These are phyloP conservation scores for Haberlea rhodopensis DNA, from an alignment of 257 asterid species.

Conservation along the genomic window DNA sequence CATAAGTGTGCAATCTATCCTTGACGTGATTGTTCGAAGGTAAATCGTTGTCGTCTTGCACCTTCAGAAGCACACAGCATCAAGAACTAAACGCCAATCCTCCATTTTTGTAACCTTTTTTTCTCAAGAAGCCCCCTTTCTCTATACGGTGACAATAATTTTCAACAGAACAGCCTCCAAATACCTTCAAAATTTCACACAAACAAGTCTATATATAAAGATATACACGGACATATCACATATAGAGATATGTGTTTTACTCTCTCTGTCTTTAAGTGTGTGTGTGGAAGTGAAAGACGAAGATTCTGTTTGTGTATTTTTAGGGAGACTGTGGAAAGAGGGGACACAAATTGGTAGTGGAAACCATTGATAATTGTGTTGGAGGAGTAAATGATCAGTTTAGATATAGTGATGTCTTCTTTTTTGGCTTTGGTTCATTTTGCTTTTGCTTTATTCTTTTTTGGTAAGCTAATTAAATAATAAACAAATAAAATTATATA, in stretches of 20 bases:
- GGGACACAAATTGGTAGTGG: constrained; percentile 46
- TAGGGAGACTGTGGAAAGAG: constrained; percentile 30
- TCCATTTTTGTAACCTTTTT: constrained; percentile 37
- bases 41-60: constrained; percentile 39
- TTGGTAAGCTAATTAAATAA: not conserved
- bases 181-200: constrained; percentile 17
- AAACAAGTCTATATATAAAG: not conserved
- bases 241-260: not conserved
- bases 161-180: constrained; percentile 21
- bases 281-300: constrained; percentile 14
- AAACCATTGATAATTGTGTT: constrained; percentile 40
- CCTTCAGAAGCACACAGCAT: constrained; percentile 63
- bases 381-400: constrained; percentile 37
- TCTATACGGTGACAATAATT: constrained; percentile 3
- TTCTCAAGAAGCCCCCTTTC: constrained; percentile 14
- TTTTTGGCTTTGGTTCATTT: constrained; percentile 19
- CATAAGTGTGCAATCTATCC: constrained; percentile 22
- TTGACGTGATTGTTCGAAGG: constrained; percentile 27
- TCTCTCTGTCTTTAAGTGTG: constrained; percentile 9
- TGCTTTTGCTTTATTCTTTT: constrained; percentile 17
- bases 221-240: not conserved
- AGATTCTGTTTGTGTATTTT: constrained; percentile 21
- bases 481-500: too few species aligned
- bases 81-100: constrained; percentile 71
- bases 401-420: constrained; percentile 24